Evolutionary conservation across 345 rosid species (phyloP), one percentile per base, ranked within the genome.

Genomic region (Ceriops decandra): DNA sequence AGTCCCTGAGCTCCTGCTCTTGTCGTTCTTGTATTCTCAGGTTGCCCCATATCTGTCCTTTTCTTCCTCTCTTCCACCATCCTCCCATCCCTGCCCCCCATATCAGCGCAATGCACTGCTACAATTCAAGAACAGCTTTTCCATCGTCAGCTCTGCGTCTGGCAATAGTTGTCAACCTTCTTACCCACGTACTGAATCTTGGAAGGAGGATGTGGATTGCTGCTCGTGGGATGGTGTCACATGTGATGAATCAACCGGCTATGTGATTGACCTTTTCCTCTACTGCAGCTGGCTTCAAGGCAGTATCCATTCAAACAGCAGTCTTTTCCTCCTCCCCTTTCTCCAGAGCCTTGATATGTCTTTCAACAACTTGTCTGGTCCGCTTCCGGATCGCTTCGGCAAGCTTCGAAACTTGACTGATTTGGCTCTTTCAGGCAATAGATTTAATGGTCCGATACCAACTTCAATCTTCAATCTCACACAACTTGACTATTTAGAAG

Each of bases 181-280:
- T 5, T 65, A 33, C 52, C 70, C 59, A 3, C 68, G 64, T 56
- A 79, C 7, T 5, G 56, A n/a, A 2, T 72, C 68, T 0, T 76
- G 73, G 80, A 70, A 63, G 11, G 64, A 60, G 7, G 79, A 62
- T 4, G 62, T 21, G 0, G 71, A 79, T 62, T 79, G 81, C 53
- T 79, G 82, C 62, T 68, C 22, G 4, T 74, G 81, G 77, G 77
- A 79, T 64, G 81, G 81, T 0, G 72, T 79, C 17, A 68, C 63
- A 0, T 80, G 76, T 9, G 79, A 80, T 27, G 4, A 1, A 0
- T n/a, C 64, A 24, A 71, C 63, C 0, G 76, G 77, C 2, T 35
- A 77, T n/a, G 76, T 71, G 8, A 57, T 65, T 38, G 62, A 76
- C 53, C 76, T 74, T 3, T 72, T 77, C 62, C 72, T 77, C 21